A percentile compares a stretch with the other conserved stretches of the same genome.
These are phyloP conservation scores for Phoenix dactylifera DNA, from an alignment of 176 grass and related monocot species.

Conservation along the genomic window DNA sequence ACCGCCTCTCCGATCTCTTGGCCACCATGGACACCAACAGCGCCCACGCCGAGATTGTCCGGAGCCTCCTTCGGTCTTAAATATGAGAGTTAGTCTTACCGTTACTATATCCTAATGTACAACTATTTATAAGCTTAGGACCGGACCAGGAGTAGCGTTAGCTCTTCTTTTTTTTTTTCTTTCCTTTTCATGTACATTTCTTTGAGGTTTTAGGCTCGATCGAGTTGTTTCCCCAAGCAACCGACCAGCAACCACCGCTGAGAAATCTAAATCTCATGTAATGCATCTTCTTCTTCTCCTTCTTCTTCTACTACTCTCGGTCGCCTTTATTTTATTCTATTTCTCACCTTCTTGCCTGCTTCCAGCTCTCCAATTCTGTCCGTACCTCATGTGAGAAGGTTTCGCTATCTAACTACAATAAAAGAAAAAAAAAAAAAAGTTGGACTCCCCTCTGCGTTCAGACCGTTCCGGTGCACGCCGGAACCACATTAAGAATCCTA, in stretches of 20 bases:
- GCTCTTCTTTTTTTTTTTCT: constrained; percentile 4
- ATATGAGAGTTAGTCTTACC: constrained; percentile 37
- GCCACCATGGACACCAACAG: constrained; percentile 75
- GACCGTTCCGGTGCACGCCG: constrained; percentile 17
- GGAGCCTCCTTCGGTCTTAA: constrained; percentile 77
- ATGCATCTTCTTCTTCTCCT: constrained; percentile 21
- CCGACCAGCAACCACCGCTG: constrained; percentile 76
- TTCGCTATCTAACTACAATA: background rate
- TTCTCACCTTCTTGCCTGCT: constrained; percentile 6
- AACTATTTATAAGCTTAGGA: constrained; percentile 8
- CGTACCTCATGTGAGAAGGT: constrained; percentile 33
- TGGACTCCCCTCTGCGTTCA: background rate
- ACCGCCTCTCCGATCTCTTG: constrained; percentile 76
- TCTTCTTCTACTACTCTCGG: background rate
- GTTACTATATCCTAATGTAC: background rate
- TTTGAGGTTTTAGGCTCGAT: constrained; percentile 38
- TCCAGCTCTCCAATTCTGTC: background rate
- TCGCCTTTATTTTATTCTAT: background rate
- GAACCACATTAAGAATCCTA: too few species aligned
- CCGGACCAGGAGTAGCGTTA: background rate
- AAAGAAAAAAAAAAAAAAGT: too few species aligned
- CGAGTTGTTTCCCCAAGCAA: constrained; percentile 87
- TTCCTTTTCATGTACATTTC: constrained; percentile 45
- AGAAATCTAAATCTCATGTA: constrained; percentile 16
- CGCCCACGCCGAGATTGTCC: constrained; percentile 71